Evolutionary conservation across 352 stramenopile species (phyloP), one percentile per base, ranked within the genome.

Genomic region (Nothophytophthora sp.): DNA sequence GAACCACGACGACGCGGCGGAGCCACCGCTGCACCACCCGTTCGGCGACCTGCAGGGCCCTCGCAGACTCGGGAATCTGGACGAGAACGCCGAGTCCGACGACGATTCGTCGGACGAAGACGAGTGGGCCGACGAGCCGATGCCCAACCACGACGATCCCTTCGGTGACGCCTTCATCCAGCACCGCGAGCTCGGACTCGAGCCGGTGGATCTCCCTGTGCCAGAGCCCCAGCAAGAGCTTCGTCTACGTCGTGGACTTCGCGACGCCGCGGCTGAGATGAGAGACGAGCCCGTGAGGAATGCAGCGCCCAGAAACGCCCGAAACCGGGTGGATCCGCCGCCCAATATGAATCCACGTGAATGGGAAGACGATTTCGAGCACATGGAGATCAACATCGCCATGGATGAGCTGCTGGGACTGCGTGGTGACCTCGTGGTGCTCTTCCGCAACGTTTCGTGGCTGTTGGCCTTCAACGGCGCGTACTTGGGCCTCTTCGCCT

Each of bases 341-440:
- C 42, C 61, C 0, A 82, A 75, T 37, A 83, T 82, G 38, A 77
- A 82, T 35, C 63, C 63, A 35, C 54, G 71, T 24, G 75, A 78
- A 19, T 92, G 85, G 80, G 86, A 96, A 43, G 88, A 96, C 48
- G 88, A 96, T 27, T 89, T 95, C 37, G 82, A 96, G 23, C 81
- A 96, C 62, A 92, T 97, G 77, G 91, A 98, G 61, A 92, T 97
- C 46, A 97, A 97, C 54, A 92, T 99, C 29, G 95, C 96, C 1
- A 85, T 99, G 63, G 96, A 99, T 58, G 96, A 99, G 59, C 69
- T 99, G 1, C 63, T 99, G n/a, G 97, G 97, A 8, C 73, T 99
- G 18, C 90, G 96, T 34, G 97, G 97, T 3, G 96, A 98, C 24
- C 67, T 98, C 32, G 68, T 94, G 39, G 86, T 96, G 22, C 66